A percentile compares a stretch with the other conserved stretches of the same genome.
Evolutionary conservation across 2,329 filamentous ascomycete genomes (phyloP).

Genomic region (Cyclaneusma minus): DNA sequence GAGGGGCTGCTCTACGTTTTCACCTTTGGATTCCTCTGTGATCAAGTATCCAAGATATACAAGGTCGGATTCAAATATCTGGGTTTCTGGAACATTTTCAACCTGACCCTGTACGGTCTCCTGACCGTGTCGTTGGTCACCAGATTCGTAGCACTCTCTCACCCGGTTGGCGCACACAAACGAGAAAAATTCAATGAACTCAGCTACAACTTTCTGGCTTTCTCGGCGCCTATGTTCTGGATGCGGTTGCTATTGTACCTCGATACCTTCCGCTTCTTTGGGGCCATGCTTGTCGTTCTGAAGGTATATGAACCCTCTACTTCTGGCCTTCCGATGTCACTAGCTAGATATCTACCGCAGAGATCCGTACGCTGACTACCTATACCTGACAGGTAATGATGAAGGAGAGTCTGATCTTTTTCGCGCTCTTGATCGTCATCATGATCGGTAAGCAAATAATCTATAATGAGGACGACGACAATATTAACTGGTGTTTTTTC

Average conservation of each 20-base stretch:
- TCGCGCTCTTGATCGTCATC: constrained; percentile 73
- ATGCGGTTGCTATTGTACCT: constrained; percentile 81
- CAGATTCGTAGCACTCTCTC: constrained; percentile 61
- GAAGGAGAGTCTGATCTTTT: constrained; percentile 92
- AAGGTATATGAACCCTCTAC: no score
- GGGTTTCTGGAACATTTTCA: constrained; percentile 96
- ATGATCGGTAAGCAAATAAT: constrained; percentile 53
- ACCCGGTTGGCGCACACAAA: constrained; percentile 30
- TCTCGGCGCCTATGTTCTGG: constrained; percentile 95
- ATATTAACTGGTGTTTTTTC: no score
- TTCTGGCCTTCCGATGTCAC: not conserved
- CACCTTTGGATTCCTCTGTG: constrained; percentile 78
- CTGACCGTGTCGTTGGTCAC: constrained; percentile 65
- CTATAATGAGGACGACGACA: constrained; percentile 6
- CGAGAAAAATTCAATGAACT: constrained; percentile 58
- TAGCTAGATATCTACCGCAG: not conserved
- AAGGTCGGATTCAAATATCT: constrained; percentile 87
- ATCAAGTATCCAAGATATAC: constrained; percentile 79
- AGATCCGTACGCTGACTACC: no score
- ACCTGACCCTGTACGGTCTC: constrained; percentile 65
- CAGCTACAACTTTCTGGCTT: constrained; percentile 88
- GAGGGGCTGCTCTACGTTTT: constrained; percentile 82
- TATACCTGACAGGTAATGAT: no score
- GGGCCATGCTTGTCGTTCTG: constrained; percentile 91
- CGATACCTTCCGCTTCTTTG: constrained; percentile 89